Percentiles rank a stretch among this genome's conserved stretches.
Evolutionary conservation across 2,329 filamentous ascomycete genomes (phyloP).

Genomic region (Exophiala calicioides): DNA sequence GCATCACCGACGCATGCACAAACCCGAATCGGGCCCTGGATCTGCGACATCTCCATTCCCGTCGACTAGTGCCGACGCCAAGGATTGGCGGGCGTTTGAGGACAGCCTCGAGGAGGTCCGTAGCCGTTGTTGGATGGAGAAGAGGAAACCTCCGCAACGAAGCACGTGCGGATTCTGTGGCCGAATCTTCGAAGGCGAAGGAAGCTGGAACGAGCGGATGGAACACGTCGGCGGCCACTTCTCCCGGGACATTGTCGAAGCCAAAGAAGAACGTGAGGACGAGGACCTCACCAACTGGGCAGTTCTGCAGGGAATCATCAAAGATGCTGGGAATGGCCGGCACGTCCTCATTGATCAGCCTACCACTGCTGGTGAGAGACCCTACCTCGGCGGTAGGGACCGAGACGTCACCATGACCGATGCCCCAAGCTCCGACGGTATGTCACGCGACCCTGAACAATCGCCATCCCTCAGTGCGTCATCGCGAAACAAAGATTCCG

Average conservation of each 20-base stretch:
- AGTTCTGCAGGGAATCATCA: slow-evolving; percentile 37
- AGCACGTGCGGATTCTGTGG: slow-evolving; percentile 66
- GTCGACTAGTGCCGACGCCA: slow-evolving; percentile 26
- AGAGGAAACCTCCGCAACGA: slow-evolving; percentile 62
- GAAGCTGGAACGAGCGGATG: slow-evolving; percentile 79
- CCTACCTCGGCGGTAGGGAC: slow-evolving; percentile 26
- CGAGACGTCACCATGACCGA: slow-evolving; percentile 30
- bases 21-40: slow-evolving; percentile 35
- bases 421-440: slow-evolving; percentile 25
- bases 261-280: slow-evolving; percentile 51
- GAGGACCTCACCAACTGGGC: slow-evolving; percentile 46
- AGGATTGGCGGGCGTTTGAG: slow-evolving; percentile 45
- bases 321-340: slow-evolving; percentile 28
- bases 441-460: slow-evolving; percentile 23
- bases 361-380: slow-evolving; percentile 21
- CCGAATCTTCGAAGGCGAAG: slow-evolving; percentile 61
- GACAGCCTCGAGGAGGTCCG: slow-evolving; percentile 60
- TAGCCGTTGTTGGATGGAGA: slow-evolving; percentile 57
- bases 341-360: slow-evolving; percentile 32
- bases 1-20: slow-evolving; percentile 84
- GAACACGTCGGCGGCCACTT: slow-evolving; percentile 85
- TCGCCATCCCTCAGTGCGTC: slow-evolving; percentile 25
- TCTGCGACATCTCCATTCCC: slow-evolving; percentile 22
- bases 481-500: slow-evolving; percentile 20
- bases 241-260: slow-evolving; percentile 49